These are phyloP conservation scores for Alternaria gansuensis DNA, from an alignment of 2,329 filamentous ascomycete species.

Conservation along the genomic window DNA sequence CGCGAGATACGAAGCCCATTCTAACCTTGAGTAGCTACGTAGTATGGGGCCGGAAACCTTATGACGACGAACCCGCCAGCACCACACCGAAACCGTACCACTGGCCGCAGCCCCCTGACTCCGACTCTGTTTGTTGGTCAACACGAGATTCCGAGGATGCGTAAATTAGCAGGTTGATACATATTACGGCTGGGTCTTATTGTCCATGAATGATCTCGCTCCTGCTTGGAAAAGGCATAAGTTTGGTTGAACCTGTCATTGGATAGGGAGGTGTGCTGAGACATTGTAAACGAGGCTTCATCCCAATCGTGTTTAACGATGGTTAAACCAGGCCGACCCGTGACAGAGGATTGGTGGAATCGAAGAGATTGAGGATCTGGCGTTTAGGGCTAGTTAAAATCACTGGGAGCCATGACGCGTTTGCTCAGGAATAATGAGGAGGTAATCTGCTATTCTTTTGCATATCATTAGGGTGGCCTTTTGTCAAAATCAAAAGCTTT, in stretches of 20 bases:
- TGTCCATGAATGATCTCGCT: too few relatives aligned
- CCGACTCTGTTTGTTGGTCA: not conserved
- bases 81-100: slow-evolving; percentile 29
- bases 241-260: too few relatives aligned
- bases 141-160: not conserved
- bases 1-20: not conserved
- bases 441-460: not conserved
- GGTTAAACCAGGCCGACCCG: too few relatives aligned
- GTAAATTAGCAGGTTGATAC: not conserved
- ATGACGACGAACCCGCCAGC: slow-evolving; percentile 27
- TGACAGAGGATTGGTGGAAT: too few relatives aligned
- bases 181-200: not conserved
- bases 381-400: not conserved
- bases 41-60: slow-evolving; percentile 42
- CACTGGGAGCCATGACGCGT: not conserved
- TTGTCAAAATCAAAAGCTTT: not conserved
- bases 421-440: not conserved
- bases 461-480: not conserved
- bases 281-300: too few relatives aligned
- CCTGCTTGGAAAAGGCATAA: too few relatives aligned
- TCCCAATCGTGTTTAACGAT: too few relatives aligned
- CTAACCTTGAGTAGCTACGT: slow-evolving; percentile 33
- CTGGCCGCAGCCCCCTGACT: slow-evolving; percentile 29
- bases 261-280: too few relatives aligned
- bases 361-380: not conserved